Conservation (phyloP, 2,329 filamentous ascomycete species). For the Calonectria ilicicola region DNA sequence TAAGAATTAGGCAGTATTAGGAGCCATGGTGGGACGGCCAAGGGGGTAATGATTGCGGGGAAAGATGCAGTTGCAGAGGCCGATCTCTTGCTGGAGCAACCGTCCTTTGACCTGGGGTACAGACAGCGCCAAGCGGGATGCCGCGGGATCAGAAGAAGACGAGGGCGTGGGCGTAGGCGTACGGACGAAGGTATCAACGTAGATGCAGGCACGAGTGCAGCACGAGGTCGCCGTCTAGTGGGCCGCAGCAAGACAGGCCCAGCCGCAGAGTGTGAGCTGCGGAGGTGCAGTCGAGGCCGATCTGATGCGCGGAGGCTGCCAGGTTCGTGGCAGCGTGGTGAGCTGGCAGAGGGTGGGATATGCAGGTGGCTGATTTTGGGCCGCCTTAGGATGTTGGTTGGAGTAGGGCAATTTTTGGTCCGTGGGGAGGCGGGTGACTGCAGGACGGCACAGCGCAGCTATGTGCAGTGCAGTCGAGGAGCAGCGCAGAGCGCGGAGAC, state of each 20-base stretch:
- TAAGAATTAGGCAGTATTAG: conserved; percentile 48
- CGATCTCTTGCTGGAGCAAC: conserved; percentile 41
- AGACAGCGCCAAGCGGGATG: conserved; percentile 32
- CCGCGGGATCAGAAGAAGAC: conserved; percentile 20
- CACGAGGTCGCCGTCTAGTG: conserved; percentile 36
- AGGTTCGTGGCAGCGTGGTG: conserved; percentile 45
- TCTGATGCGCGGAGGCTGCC: conserved; percentile 43
- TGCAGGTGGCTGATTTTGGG: conserved; percentile 51
- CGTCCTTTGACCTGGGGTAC: conserved; percentile 41
- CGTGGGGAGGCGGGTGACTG: conserved; percentile 37
- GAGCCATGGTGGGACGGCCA: conserved; percentile 50
- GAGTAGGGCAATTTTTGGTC: conserved; percentile 38
- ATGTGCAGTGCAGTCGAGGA: neutral
- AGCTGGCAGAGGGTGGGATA: conserved; percentile 47
- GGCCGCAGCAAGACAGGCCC: conserved; percentile 31
- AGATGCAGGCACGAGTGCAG: conserved; percentile 42
- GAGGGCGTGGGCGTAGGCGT: conserved; percentile 28
- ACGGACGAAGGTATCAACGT: conserved; percentile 37
- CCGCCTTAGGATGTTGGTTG: conserved; percentile 39
- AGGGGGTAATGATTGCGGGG: conserved; percentile 44
- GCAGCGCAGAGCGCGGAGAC: conserved; percentile 27
- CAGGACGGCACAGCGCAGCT: conserved; percentile 38
- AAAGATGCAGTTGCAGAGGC: conserved; percentile 37
- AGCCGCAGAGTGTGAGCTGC: conserved; percentile 32
- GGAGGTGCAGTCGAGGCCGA: conserved; percentile 41